Conservation (phyloP, 179 eudicot genomes). For the Beta lomatogona region DNA sequence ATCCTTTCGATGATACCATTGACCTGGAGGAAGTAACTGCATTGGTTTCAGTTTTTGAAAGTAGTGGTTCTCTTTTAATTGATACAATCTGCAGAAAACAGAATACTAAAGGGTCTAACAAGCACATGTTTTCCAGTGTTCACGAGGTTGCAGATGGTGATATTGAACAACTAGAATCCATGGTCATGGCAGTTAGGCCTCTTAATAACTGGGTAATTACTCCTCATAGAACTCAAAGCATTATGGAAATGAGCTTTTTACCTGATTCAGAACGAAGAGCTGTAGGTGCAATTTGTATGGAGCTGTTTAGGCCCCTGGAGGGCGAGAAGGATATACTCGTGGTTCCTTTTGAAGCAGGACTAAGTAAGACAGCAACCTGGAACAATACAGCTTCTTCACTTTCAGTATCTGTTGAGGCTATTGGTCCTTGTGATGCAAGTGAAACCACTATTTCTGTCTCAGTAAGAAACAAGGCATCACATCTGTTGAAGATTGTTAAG, state of each 20-base stretch:
- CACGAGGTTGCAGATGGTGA: conserved; percentile 43
- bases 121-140: conserved; percentile 23
- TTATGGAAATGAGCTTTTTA: conserved; percentile 54
- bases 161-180: conserved; percentile 34
- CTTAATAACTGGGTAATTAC: conserved; percentile 58
- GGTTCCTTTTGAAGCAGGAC: conserved; percentile 62
- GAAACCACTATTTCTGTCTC: conserved; percentile 51
- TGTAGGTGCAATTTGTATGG: conserved; percentile 60
- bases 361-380: conserved; percentile 29
- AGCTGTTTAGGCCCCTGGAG: conserved; percentile 43
- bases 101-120: conserved; percentile 28
- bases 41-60: conserved; percentile 48
- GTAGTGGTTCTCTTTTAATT: conserved; percentile 40
- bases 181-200: conserved; percentile 61
- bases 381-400: conserved; percentile 33
- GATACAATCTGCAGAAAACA: conserved; percentile 49
- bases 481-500: conserved; percentile 51
- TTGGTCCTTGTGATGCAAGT: conserved; percentile 42
- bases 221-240: conserved; percentile 48
- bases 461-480: conserved; percentile 50
- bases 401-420: conserved; percentile 44
- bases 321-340: conserved; percentile 51
- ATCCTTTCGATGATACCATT: conserved; percentile 67
- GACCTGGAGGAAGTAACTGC: conserved; percentile 66
- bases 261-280: conserved; percentile 37